Evolutionary conservation across 2,329 filamentous ascomycete species (phyloP), one percentile per base, ranked within the genome.

Genomic region (Fusarium sp.): DNA sequence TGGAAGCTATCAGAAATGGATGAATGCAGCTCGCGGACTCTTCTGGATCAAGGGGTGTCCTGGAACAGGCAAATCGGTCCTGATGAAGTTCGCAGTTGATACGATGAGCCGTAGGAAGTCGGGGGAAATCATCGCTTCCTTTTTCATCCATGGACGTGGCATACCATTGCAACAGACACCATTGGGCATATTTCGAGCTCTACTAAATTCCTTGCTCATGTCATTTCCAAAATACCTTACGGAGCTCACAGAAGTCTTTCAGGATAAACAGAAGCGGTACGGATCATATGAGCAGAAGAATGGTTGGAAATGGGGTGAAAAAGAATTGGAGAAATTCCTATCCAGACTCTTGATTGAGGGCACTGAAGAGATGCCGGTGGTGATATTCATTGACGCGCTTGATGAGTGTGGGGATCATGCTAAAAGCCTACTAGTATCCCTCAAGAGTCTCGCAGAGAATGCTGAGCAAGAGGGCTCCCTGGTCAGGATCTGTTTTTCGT

Each of bases 21-120:
- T 44, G 4, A 44, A 51, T 4, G 5, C 19, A 1, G 2, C n/a
- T 3, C 18, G 27, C 2, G 60, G 60, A 2, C 56, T 51, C 2
- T 63, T 63, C 9, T 63, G 60, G 56, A 10, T 63, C 0, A 63
- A 63, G 2, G 60, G 60, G 1, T 42, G 5, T 16, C 60, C 60
- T 10, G 60, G 60, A 38, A 51, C 60, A 7, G 60, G 60, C 5
- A 63, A 63, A 25, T 63, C 60, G 0, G n/a, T 19, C 2, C 11
- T 63, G 0, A 61, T 63, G 60, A 63, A 38, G 1, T 63, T 61
- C 18, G 60, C 56, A 0, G 37, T 18, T 7, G 56, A 61, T 3
- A 25, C 21, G 1, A 51, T 61, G 31, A 27, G 9, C n/a, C n/a
- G 18, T 1, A 25, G 37, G 19, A 21, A 44, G 7, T 14, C 38